Conservation (phyloP, 139 green algal genomes). For the Micractinium conductrix region DNA sequence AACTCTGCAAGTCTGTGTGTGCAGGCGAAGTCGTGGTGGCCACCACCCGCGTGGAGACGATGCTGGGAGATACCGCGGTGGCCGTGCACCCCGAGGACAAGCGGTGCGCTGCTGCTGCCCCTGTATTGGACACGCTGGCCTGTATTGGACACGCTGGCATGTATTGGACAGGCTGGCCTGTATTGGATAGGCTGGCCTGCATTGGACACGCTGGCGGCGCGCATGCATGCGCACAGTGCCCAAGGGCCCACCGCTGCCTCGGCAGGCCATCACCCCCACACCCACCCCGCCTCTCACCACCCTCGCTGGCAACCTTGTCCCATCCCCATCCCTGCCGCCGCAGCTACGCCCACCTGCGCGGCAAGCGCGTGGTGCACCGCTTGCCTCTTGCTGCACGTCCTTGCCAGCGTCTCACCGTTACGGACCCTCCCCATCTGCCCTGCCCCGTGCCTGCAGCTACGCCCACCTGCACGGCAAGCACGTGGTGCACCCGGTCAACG, state of each 20-base stretch:
- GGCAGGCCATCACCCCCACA: no score
- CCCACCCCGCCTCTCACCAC: no score
- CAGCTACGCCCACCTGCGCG: slow-evolving; percentile 80
- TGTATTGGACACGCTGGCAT: no score
- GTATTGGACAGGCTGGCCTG: no score
- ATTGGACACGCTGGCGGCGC: no score
- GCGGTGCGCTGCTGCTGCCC: slow-evolving; percentile 33
- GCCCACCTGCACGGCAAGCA: slow-evolving; percentile 82
- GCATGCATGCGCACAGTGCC: no score
- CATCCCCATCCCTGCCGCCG: background rate
- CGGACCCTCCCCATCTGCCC: background rate
- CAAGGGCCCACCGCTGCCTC: no score
- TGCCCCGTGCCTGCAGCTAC: slow-evolving; percentile 63
- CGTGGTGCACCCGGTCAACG: slow-evolving; percentile 88
- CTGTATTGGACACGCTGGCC: no score
- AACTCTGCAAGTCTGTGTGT: background rate
- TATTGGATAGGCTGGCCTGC: no score
- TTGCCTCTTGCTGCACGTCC: background rate
- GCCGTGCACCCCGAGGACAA: slow-evolving; percentile 94
- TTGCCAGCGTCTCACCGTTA: background rate
- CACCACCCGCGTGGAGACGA: slow-evolving; percentile 95
- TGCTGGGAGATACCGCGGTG: slow-evolving; percentile 96
- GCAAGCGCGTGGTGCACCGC: slow-evolving; percentile 70
- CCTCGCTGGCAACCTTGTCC: background rate
- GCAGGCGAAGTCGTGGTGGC: slow-evolving; percentile 85